Percentiles rank a stretch among this genome's conserved stretches.
Conservation (phyloP, 2,329 filamentous ascomycete species). For the Metarhizium anisopliae region DNA sequence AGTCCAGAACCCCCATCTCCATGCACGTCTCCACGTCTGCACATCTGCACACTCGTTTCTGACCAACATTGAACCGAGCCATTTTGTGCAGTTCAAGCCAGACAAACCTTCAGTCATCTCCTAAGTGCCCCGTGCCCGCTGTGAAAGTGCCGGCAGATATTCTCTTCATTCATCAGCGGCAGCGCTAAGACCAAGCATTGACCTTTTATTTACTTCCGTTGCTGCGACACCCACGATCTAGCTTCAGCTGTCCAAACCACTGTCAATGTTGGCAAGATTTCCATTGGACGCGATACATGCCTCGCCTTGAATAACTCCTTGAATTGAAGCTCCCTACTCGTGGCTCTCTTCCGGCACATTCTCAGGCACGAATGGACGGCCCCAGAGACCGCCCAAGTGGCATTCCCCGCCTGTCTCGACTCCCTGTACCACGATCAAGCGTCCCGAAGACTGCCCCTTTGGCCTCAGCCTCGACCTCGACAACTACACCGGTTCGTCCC, state of each 20-base stretch:
- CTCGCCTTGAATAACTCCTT: not conserved
- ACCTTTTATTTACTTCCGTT: not conserved
- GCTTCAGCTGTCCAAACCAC: not conserved
- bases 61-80: too few relatives aligned
- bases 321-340: not conserved
- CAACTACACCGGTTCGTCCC: slow-evolving; percentile 9
- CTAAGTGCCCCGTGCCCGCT: too few relatives aligned
- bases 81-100: too few relatives aligned
- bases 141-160: too few relatives aligned
- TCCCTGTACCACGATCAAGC: slow-evolving; percentile 26
- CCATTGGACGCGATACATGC: not conserved
- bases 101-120: too few relatives aligned
- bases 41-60: not conserved
- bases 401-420: slow-evolving; percentile 29
- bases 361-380: slow-evolving; percentile 18
- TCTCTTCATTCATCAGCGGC: too few relatives aligned
- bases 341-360: not conserved
- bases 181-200: too few relatives aligned
- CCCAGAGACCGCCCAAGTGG: slow-evolving; percentile 26
- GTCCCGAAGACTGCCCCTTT: slow-evolving; percentile 19
- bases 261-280: not conserved
- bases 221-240: not conserved
- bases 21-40: too few relatives aligned
- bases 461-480: slow-evolving; percentile 14
- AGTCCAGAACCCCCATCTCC: too few relatives aligned